Percentiles rank a stretch among this genome's conserved stretches.
phyloP scores from a whole-genome alignment of 164 flowering plant species.

The Nelumbo lutea region DNA sequence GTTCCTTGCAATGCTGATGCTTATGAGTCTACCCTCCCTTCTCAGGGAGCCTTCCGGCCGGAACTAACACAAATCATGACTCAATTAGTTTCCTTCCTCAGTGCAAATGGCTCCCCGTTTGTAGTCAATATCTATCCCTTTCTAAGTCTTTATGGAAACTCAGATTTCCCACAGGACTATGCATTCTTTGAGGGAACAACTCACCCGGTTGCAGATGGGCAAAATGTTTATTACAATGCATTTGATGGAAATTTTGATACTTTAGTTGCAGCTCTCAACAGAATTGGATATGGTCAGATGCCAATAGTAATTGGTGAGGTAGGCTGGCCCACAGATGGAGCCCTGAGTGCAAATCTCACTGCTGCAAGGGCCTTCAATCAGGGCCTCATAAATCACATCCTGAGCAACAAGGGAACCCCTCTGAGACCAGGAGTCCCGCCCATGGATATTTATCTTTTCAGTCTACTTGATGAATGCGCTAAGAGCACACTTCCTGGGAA shows the following conservation, averaged over 20 bases:
- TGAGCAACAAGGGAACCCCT: conserved; percentile 79
- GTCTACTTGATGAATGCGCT: conserved; percentile 82
- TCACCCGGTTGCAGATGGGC: conserved; percentile 77
- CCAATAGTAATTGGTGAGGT: conserved; percentile 84
- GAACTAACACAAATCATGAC: conserved; percentile 73
- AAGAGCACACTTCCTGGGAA: conserved; percentile 75
- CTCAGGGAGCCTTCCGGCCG: conserved; percentile 82
- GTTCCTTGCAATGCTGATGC: conserved; percentile 98
- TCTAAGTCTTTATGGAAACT: conserved; percentile 68
- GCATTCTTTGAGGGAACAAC: conserved; percentile 82
- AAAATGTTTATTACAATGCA: conserved; percentile 69
- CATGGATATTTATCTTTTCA: conserved; percentile 73
- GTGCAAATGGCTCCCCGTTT: conserved; percentile 83
- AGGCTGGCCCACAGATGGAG: conserved; percentile 97
- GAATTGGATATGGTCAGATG: conserved; percentile 73
- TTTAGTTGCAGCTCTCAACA: conserved; percentile 69
- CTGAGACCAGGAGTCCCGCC: conserved; percentile 76
- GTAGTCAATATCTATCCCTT: conserved; percentile 93
- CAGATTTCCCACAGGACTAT: conserved; percentile 92
- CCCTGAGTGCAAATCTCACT: conserved; percentile 59
- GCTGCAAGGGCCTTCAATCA: conserved; percentile 85
- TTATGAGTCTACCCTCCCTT: conserved; percentile 75
- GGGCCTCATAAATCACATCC: conserved; percentile 63
- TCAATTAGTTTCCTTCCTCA: conserved; percentile 71
- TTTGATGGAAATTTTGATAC: conserved; percentile 94